Evolutionary conservation across 2,329 filamentous ascomycete genomes (phyloP), one percentile per base, ranked within the genome.

Genomic region (Penicillium italicum): DNA sequence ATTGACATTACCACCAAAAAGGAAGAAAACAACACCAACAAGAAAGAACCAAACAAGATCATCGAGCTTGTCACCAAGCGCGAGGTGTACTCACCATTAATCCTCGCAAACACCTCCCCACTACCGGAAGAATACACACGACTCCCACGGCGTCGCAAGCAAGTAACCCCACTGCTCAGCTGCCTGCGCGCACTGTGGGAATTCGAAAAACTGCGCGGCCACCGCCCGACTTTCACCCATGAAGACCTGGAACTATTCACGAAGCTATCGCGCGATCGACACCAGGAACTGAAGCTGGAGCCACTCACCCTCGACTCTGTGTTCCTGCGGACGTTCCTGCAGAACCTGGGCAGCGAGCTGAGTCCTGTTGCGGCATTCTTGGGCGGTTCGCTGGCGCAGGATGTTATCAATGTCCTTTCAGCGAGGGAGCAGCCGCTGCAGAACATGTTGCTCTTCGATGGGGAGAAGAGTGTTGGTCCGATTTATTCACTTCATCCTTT

Each of bases 401-500:
- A 99, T 70, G 91, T 96, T 49, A 97, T 99, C 76, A 97, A 97
- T 67, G 92, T 97, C 31, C 82, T 97, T 6, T 91, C 92, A 46
- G 86, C 89, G 70, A 86, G 89, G 38, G 91, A 97, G 76, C 94
- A 97, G 73, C 94, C 94, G 0, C 88, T 99, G 40, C 94, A 99
- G 76, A 99, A 99, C 73, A 85, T 96, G 71, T 83, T 96, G 47
- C 79, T 97, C 20, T 96, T 97, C 67, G 91, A 97, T 71, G 92
- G 92, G 14, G 89, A 90, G 64, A 83, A 81, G 43, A 89, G 90
- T 74, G 84, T 89, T 62, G 90, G 88, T 0, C 85, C 85, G 2
- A 86, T 94, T 62, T 96, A 94, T 70, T 82, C 91, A 2, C 79
- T 97, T 40, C 90, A 95, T 69, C 90, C 91, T 0, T 79, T 82